A percentile compares a stretch with the other conserved stretches of the same genome.
Conservation (phyloP, 2,329 filamentous ascomycete genomes). For the Lasiodiplodia sp. region DNA sequence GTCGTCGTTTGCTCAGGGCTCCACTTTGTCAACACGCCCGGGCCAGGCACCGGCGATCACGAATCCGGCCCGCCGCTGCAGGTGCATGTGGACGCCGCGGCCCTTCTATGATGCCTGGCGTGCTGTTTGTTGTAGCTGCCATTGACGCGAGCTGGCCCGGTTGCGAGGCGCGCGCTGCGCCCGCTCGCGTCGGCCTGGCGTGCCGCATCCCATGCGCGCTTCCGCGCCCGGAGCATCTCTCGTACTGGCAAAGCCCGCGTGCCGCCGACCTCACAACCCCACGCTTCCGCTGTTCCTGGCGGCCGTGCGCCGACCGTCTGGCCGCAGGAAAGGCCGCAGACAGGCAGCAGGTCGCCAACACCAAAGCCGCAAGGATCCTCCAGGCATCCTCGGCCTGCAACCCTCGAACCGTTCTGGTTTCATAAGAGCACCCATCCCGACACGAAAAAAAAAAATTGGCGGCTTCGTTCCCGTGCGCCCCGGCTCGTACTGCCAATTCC, state of each 20-base stretch:
- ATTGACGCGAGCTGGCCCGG: not conserved
- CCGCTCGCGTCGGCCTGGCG: conserved; percentile 2
- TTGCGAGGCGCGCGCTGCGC: conserved; percentile 5
- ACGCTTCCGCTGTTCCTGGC: conserved; percentile 13
- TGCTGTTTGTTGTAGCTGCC: not conserved
- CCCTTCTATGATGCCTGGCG: not conserved
- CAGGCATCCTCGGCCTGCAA: not conserved
- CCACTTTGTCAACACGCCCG: conserved; percentile 11
- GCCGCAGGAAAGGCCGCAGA: conserved; percentile 20
- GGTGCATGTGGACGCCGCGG: conserved; percentile 5
- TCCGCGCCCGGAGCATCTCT: conserved; percentile 1
- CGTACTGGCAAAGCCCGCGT: conserved; percentile 7
- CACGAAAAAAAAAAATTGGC: not conserved
- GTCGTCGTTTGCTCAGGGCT: not conserved
- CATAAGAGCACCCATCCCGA: conserved; percentile 11
- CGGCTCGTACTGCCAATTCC: conserved; percentile 1
- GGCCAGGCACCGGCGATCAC: conserved; percentile 17
- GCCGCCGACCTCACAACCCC: conserved; percentile 9
- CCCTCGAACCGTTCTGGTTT: conserved; percentile 9
- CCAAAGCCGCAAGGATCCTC: conserved; percentile 7
- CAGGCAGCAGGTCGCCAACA: conserved; percentile 12
- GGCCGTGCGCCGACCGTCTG: not conserved
- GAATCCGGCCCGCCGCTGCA: conserved; percentile 15
- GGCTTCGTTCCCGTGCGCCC: conserved; percentile 15
- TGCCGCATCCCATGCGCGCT: not conserved